Conservation (phyloP, 164 flowering plant species). For the Aristolochia contorta region DNA sequence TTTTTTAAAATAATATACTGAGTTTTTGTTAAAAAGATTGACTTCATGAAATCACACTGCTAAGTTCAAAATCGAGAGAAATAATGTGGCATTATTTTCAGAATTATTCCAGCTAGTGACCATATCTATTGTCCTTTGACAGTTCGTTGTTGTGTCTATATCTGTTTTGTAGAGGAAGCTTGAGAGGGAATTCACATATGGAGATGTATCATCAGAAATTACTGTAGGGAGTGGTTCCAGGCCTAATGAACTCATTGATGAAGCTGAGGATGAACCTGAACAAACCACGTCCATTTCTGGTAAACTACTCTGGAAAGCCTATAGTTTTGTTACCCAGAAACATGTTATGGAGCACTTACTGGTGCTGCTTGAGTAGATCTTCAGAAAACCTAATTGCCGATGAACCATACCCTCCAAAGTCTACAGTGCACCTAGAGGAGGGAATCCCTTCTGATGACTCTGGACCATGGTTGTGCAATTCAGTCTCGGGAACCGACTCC, state of each 20-base stretch:
- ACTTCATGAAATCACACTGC: no score
- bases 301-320: constrained; percentile 11
- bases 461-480: no score
- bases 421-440: background rate
- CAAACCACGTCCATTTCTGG: constrained; percentile 39
- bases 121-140: no score
- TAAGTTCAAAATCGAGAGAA: no score
- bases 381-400: no score
- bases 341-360: background rate
- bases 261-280: constrained; percentile 31
- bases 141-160: background rate
- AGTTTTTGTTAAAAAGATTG: no score
- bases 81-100: no score
- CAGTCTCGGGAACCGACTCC: no score
- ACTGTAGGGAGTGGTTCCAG: constrained; percentile 11
- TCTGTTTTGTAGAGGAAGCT: constrained; percentile 46
- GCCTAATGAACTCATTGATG: constrained; percentile 29
- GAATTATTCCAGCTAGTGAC: no score
- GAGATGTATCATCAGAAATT: constrained; percentile 30
- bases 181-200: constrained; percentile 48
- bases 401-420: background rate
- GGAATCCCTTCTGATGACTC: background rate
- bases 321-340: background rate
- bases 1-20: no score
- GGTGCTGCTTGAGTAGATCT: background rate